Conservation (phyloP, 345 rosid species). For the Mallotus nudiflorus region DNA sequence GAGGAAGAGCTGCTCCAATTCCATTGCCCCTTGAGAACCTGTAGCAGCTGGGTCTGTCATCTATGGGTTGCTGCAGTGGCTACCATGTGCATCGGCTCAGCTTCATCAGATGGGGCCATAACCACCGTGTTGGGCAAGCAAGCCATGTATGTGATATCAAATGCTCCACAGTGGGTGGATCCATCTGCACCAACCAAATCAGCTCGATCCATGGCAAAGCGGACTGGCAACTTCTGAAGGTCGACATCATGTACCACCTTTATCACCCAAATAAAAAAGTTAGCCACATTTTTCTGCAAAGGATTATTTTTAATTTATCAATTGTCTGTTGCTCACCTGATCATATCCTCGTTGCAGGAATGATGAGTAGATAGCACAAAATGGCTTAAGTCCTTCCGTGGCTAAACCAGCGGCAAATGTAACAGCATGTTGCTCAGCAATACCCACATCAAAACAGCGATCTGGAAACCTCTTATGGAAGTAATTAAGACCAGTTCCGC, state of each 20-base stretch:
- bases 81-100: conserved; percentile 74
- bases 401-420: conserved; percentile 83
- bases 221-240: conserved; percentile 67
- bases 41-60: conserved; percentile 78
- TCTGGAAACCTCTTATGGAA: conserved; percentile 65
- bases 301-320: too few species aligned
- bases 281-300: too few species aligned
- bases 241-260: conserved; percentile 74
- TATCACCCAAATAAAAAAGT: too few species aligned
- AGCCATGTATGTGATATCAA: too few species aligned
- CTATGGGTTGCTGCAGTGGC: conserved; percentile 76
- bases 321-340: too few species aligned
- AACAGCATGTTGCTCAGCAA: too few species aligned
- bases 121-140: too few species aligned
- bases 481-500: conserved; percentile 63
- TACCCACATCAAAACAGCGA: conserved; percentile 72
- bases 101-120: conserved; percentile 77
- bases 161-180: too few species aligned
- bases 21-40: conserved; percentile 79
- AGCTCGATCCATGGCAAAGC: conserved; percentile 64
- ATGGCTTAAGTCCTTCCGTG: conserved; percentile 72
- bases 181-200: conserved; percentile 80
- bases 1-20: conserved; percentile 51
- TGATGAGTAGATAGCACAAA: conserved; percentile 74
- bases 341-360: conserved; percentile 66